Percentiles rank a stretch among this genome's conserved stretches.
phyloP scores from a whole-genome alignment of 805 yeast genomes.

The Saturnispora saitoi region DNA sequence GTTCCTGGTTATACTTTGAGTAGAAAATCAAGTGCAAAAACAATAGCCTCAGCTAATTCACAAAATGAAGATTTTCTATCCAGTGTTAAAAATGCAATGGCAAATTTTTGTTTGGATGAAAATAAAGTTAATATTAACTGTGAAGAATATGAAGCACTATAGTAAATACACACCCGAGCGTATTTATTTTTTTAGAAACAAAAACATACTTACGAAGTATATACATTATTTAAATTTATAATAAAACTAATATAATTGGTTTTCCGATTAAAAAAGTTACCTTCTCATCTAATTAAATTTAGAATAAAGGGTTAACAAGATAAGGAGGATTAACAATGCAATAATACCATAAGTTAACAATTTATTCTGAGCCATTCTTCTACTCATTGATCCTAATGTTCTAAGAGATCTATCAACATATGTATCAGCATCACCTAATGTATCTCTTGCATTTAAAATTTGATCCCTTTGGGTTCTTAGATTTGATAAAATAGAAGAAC shows the following conservation, averaged over 20 bases:
- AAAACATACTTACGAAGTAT: not conserved
- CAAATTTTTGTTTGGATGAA: conserved; percentile 23
- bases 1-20: conserved; percentile 26
- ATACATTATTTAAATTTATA: not conserved
- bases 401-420: conserved; percentile 85
- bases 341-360: conserved; percentile 86
- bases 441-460: conserved; percentile 73
- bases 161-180: not conserved
- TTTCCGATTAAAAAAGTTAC: not conserved
- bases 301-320: conserved; percentile 72
- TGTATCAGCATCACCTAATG: conserved; percentile 81
- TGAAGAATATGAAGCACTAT: conserved; percentile 44
- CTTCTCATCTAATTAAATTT: conserved; percentile 49
- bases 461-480: conserved; percentile 92
- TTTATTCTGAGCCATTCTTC: conserved; percentile 87
- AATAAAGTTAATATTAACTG: conserved; percentile 38
- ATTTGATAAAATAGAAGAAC: conserved; percentile 83
- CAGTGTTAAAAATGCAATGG: conserved; percentile 37
- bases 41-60: conserved; percentile 18
- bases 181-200: not conserved
- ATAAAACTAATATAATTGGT: not conserved
- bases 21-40: conserved; percentile 24
- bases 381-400: conserved; percentile 83
- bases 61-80: conserved; percentile 28
- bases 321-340: conserved; percentile 73